Evolutionary conservation across 2,329 filamentous ascomycete genomes (phyloP).

Genomic region (Fulvia fulva): DNA sequence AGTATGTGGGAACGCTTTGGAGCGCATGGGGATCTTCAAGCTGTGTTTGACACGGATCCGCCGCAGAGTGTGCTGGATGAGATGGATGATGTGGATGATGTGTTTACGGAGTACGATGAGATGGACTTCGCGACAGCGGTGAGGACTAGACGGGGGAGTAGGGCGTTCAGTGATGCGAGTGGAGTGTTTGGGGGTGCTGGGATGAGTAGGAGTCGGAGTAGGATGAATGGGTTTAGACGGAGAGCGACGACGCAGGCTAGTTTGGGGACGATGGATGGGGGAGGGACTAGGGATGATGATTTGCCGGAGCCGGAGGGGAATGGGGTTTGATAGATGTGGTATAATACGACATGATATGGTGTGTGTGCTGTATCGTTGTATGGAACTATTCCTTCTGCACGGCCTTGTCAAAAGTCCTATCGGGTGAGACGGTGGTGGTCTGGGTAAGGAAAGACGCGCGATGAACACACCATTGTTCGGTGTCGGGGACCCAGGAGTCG

Average conservation of each 20-base stretch:
- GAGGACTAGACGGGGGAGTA: conserved; percentile 27
- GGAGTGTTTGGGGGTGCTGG: conserved; percentile 17
- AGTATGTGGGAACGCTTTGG: conserved; percentile 66
- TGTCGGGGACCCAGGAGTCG: conserved; percentile 22
- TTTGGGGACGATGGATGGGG: neutral
- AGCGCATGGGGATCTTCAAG: conserved; percentile 66
- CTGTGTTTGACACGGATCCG: conserved; percentile 68
- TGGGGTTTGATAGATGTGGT: neutral
- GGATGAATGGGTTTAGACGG: conserved; percentile 18
- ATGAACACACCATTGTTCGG: conserved; percentile 25
- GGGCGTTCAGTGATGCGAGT: conserved; percentile 19
- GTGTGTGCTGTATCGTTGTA: neutral
- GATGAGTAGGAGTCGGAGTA: conserved; percentile 14
- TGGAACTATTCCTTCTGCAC: neutral
- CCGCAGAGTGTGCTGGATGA: conserved; percentile 52
- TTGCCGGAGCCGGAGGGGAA: neutral
- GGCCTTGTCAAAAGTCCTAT: neutral
- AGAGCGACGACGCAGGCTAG: neutral
- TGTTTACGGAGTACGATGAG: conserved; percentile 40
- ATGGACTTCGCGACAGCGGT: conserved; percentile 27
- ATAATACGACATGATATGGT: neutral
- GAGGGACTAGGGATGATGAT: neutral
- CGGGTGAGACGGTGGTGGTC: neutral
- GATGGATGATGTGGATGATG: conserved; percentile 49
- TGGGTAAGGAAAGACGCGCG: conserved; percentile 17